Base-by-base conservation (phyloP, 2,329 filamentous ascomycete species). In the Fusarium haematococcum region DNA sequence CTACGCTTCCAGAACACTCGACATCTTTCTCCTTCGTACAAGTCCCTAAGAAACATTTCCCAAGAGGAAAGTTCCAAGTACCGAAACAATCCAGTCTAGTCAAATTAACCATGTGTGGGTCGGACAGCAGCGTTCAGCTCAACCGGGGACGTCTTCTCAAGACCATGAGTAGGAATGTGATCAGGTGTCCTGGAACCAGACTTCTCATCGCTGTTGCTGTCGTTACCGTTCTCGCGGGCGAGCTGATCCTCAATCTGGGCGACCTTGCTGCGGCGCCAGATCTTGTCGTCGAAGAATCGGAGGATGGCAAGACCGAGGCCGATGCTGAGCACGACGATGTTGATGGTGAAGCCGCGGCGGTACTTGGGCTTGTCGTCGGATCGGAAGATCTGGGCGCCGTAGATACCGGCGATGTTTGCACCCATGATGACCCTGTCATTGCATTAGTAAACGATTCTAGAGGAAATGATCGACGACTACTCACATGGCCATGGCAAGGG, bases 371-470 rank as follows among this genome's bases (percentile, higher is more conserved):
- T 80, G 73, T 90, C 88, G 62, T 89, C 87, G 0, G 80, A 72
- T 25, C 86, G 86, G 84, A 91, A 91, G 69, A 91, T 87, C 77
- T 91, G 89, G 0, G 88, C 88, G 5, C 89, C 90, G 64, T 90
- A 89, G 61, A 91, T 91, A 25, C 89, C 89, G 0, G 89, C 89
- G 30, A 88, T 88, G 73, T 91, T 91, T 57, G 88, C 90, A 23
- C 87, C 87, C 89, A 91, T 91, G 68, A 91, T 90, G 61, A 90
- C 84, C 80, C 85, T 86, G 27, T 56, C 35, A 13, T 37, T 48
- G 45, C 25, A 54, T 70, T 16, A 65, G 65, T 11, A 14, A 20
- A 20, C 20, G 20, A 20, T 20, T 20, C 20, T 20, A 20, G 20
- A 20, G 20, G 20, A 20, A 20, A 20, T 20, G 20, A 20, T 20